A percentile compares a stretch with the other conserved stretches of the same genome.
phyloP scores from a whole-genome alignment of 2,329 filamentous ascomycete species.

The Cryphonectria japonica region DNA sequence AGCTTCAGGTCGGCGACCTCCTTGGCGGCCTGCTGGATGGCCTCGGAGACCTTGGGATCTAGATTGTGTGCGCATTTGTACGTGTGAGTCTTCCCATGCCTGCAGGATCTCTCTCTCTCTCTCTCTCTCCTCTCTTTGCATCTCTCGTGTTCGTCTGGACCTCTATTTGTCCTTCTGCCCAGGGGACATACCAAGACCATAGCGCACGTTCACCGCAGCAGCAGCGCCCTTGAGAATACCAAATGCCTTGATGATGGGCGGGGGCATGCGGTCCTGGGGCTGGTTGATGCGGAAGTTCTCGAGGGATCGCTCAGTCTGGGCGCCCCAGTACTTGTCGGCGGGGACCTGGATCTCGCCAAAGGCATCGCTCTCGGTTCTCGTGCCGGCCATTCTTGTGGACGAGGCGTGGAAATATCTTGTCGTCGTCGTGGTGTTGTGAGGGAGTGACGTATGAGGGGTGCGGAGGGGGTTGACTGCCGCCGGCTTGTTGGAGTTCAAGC shows the following conservation, averaged over 20 bases:
- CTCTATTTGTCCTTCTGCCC: background rate
- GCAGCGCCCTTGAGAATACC: slow-evolving; percentile 97
- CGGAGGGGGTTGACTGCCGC: slow-evolving; percentile 3
- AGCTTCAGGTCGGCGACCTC: slow-evolving; percentile 95
- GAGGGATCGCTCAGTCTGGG: slow-evolving; percentile 93
- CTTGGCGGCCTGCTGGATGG: slow-evolving; percentile 90
- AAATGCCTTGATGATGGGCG: slow-evolving; percentile 88
- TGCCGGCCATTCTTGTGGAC: slow-evolving; percentile 55
- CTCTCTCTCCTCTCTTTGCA: no score
- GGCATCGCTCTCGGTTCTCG: slow-evolving; percentile 91
- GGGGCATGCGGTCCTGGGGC: slow-evolving; percentile 97
- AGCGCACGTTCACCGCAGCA: slow-evolving; percentile 93
- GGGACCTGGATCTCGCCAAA: slow-evolving; percentile 96
- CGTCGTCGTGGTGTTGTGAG: slow-evolving; percentile 18
- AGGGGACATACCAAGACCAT: slow-evolving; percentile 72
- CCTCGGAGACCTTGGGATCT: slow-evolving; percentile 89
- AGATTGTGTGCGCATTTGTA: slow-evolving; percentile 18
- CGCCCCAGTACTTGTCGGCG: slow-evolving; percentile 96
- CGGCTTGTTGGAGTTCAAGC: slow-evolving; percentile 20
- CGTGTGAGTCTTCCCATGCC: slow-evolving; percentile 5
- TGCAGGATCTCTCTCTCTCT: background rate
- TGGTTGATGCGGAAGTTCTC: slow-evolving; percentile 99
- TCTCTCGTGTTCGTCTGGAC: background rate
- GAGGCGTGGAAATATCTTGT: slow-evolving; percentile 49
- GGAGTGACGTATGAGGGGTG: slow-evolving; percentile 15